These are phyloP conservation scores for Aspergillus novoparasiticus DNA, from an alignment of 2,329 filamentous ascomycete species.

Conservation along the genomic window DNA sequence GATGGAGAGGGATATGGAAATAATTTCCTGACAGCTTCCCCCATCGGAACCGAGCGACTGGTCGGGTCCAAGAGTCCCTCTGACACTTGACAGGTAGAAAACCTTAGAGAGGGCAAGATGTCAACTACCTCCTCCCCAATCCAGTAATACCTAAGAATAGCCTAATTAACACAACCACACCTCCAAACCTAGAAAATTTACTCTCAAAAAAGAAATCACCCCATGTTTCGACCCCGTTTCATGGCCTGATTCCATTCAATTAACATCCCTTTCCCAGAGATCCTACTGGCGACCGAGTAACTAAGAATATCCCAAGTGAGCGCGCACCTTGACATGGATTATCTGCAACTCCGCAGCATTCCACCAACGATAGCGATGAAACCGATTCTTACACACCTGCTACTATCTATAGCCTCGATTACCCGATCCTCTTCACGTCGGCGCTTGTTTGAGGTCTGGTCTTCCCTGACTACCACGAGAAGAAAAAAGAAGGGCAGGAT, in stretches of 20 bases:
- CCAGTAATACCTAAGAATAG: background rate
- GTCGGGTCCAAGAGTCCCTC: background rate
- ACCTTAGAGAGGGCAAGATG: background rate
- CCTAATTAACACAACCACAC: background rate
- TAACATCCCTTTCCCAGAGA: conserved; percentile 10
- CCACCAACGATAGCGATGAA: background rate
- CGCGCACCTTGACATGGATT: conserved; percentile 2
- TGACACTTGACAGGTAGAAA: conserved; percentile 3
- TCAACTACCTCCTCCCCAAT: background rate
- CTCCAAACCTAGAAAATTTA: conserved; percentile 10
- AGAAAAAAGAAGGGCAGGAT: background rate
- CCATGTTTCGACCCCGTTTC: conserved; percentile 16
- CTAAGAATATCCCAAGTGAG: conserved; percentile 2
- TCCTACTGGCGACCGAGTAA: conserved; percentile 10
- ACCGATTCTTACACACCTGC: background rate
- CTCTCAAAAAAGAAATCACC: background rate
- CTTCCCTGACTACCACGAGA: conserved; percentile 10
- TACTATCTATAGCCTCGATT: conserved; percentile 3
- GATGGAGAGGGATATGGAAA: background rate
- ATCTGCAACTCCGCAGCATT: conserved; percentile 1
- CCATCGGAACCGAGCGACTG: background rate
- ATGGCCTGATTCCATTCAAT: conserved; percentile 9
- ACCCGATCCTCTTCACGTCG: background rate
- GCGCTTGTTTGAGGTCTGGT: conserved; percentile 7
- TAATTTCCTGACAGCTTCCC: background rate